Conservation (phyloP, 768 basidiomycete genomes). For the Glaciozyma martinii region DNA sequence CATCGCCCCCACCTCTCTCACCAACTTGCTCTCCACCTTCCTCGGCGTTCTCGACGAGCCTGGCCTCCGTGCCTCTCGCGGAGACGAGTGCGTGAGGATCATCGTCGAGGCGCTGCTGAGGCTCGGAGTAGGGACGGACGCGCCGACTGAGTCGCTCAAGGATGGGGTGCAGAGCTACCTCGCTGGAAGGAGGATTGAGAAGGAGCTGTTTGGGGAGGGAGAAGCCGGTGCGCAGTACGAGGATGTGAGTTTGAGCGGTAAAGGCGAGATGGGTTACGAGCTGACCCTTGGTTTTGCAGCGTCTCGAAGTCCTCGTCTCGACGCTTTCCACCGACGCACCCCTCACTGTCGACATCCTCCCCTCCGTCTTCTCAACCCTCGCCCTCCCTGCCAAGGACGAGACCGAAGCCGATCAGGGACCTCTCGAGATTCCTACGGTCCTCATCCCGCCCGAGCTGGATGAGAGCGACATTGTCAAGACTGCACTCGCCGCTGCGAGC, state of each 20-base stretch:
- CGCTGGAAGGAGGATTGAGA: slow-evolving; percentile 43
- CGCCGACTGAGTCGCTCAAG: slow-evolving; percentile 17
- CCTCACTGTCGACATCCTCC: slow-evolving; percentile 43
- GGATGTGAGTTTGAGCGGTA: slow-evolving; percentile 26
- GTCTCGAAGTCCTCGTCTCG: slow-evolving; percentile 62
- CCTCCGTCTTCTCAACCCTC: slow-evolving; percentile 31
- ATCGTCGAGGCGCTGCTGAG: slow-evolving; percentile 74
- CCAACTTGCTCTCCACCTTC: slow-evolving; percentile 72
- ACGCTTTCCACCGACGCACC: slow-evolving; percentile 58
- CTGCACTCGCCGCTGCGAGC: slow-evolving; percentile 7
- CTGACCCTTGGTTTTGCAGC: slow-evolving; percentile 44
- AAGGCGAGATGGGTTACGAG: slow-evolving; percentile 8
- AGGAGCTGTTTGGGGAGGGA: slow-evolving; percentile 50
- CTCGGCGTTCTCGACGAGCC: slow-evolving; percentile 80
- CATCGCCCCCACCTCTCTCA: slow-evolving; percentile 67
- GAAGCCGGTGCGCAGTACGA: slow-evolving; percentile 40
- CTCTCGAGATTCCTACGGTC: slow-evolving; percentile 53
- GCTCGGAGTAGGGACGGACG: slow-evolving; percentile 39
- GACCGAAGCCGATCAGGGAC: slow-evolving; percentile 45
- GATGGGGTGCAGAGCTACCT: slow-evolving; percentile 17
- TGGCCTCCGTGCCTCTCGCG: slow-evolving; percentile 74
- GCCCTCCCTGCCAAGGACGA: slow-evolving; percentile 56
- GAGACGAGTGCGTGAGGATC: slow-evolving; percentile 68
- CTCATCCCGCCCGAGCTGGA: slow-evolving; percentile 81
- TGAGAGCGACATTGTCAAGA: slow-evolving; percentile 52